Evolutionary conservation across 306 rosid species (phyloP).

Genomic region (Carpinus fangiana): DNA sequence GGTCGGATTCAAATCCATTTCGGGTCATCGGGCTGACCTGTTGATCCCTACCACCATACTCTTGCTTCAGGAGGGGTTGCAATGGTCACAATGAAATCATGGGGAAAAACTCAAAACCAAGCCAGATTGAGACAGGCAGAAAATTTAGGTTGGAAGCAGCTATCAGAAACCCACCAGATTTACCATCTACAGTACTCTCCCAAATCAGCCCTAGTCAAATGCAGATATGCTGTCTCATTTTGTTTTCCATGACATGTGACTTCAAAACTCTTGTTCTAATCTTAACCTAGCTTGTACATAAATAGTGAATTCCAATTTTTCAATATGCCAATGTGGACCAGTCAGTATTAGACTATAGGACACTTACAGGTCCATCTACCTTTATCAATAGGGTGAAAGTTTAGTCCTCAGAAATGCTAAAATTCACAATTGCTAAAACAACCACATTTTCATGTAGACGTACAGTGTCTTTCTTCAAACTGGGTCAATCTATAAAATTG

Average conservation of each 20-base stretch:
- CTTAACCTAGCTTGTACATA: background rate
- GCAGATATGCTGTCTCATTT: constrained; percentile 7
- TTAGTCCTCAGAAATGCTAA: background rate
- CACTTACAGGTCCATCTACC: background rate
- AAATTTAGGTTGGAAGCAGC: constrained; percentile 9
- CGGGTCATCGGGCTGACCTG: background rate
- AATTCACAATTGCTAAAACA: too few species aligned
- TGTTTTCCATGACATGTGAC: background rate
- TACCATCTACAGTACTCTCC: background rate
- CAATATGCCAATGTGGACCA: background rate
- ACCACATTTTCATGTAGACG: too few species aligned
- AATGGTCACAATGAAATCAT: background rate
- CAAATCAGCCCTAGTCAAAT: background rate
- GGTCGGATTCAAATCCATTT: background rate
- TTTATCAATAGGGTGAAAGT: background rate
- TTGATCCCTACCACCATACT: background rate
- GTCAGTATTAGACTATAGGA: background rate
- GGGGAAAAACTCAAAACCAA: background rate
- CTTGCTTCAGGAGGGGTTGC: background rate
- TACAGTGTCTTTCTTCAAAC: too few species aligned
- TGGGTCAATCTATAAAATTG: too few species aligned
- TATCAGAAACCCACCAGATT: background rate
- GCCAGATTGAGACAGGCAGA: background rate
- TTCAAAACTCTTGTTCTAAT: background rate
- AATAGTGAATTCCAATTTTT: background rate